A percentile compares a stretch with the other conserved stretches of the same genome.
phyloP scores from a whole-genome alignment of 2,329 filamentous ascomycete species.

The Hyphodiscus sp. region DNA sequence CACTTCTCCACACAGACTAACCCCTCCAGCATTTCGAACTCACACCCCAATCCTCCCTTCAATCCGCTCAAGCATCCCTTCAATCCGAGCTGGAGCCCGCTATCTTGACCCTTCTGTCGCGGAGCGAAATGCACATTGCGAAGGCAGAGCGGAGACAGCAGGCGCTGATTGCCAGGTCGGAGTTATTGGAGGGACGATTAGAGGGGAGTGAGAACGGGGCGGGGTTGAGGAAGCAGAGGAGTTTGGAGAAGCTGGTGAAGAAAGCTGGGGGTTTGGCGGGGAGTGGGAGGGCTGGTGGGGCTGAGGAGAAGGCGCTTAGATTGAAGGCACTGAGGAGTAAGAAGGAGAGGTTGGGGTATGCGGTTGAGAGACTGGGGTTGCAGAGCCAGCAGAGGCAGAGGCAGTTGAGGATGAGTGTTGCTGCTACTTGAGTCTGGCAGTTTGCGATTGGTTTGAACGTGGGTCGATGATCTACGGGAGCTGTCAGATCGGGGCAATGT shows the following conservation, averaged over 20 bases:
- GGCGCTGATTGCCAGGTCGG: conserved; percentile 56
- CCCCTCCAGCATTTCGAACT: conserved; percentile 61
- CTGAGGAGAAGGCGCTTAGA: conserved; percentile 32
- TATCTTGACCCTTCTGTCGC: conserved; percentile 54
- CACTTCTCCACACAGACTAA: background rate
- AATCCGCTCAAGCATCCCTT: conserved; percentile 57
- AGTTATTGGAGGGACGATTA: conserved; percentile 59
- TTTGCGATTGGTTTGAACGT: background rate
- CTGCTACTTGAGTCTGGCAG: conserved; percentile 31
- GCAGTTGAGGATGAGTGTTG: conserved; percentile 68
- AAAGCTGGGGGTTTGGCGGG: conserved; percentile 4
- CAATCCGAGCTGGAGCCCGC: conserved; percentile 68
- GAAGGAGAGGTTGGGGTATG: conserved; percentile 65
- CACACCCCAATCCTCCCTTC: conserved; percentile 58
- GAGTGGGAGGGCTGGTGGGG: conserved; percentile 11
- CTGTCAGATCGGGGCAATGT: background rate
- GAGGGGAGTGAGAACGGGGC: conserved; percentile 39
- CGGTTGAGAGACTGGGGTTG: conserved; percentile 60
- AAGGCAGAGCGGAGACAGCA: conserved; percentile 62
- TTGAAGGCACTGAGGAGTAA: conserved; percentile 58
- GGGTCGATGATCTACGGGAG: background rate
- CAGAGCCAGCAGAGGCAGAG: conserved; percentile 63
- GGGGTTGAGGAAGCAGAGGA: conserved; percentile 25
- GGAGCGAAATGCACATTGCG: conserved; percentile 58
- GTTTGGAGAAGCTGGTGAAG: conserved; percentile 34